Conservation (phyloP, 371 early-diverging fungal species). For the Saksenaea oblongispora region DNA sequence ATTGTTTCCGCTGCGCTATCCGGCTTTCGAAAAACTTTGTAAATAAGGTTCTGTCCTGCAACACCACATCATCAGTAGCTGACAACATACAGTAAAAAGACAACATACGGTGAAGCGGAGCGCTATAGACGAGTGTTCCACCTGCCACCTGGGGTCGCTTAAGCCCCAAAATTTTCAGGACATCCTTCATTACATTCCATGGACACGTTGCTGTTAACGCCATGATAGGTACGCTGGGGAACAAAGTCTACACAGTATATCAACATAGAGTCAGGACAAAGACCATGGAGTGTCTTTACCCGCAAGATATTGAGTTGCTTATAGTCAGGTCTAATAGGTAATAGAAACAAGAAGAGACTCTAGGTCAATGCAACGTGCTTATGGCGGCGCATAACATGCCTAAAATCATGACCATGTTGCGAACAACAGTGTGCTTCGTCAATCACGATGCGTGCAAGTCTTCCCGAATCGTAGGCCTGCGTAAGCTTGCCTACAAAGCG, state of each 20-base stretch:
- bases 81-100: not conserved
- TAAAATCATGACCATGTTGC: conserved; percentile 90
- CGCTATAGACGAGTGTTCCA: conserved; percentile 55
- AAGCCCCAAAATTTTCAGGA: conserved; percentile 62
- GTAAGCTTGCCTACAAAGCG: conserved; percentile 68
- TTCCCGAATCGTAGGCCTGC: conserved; percentile 59
- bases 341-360: not conserved
- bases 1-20: conserved; percentile 55
- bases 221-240: conserved; percentile 77
- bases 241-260: conserved; percentile 37
- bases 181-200: conserved; percentile 64
- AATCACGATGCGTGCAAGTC: conserved; percentile 74
- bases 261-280: too few relatives aligned
- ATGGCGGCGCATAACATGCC: conserved; percentile 23
- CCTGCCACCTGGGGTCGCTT: conserved; percentile 33
- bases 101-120: conserved; percentile 53
- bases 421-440: conserved; percentile 88
- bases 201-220: conserved; percentile 92
- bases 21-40: conserved; percentile 67
- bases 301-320: conserved; percentile 40
- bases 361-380: not conserved
- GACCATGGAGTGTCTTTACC: too few relatives aligned
- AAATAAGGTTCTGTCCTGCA: conserved; percentile 67
- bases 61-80: not conserved
- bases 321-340: conserved; percentile 37